These are phyloP conservation scores for Pluteus cervinus DNA, from an alignment of 768 basidiomycete species.

Conservation along the genomic window DNA sequence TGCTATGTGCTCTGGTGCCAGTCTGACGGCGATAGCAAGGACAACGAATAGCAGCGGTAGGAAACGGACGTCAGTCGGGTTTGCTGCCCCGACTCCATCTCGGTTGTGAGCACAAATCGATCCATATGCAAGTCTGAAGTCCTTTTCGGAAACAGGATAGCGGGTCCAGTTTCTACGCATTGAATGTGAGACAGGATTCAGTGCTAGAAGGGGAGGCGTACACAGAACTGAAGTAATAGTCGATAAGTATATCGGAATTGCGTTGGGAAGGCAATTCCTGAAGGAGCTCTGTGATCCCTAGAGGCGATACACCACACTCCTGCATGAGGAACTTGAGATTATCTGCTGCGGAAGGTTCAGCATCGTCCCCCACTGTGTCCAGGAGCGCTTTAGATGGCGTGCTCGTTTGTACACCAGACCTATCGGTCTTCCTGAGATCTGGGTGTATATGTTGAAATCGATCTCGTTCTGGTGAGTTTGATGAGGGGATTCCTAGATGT, in stretches of 20 bases:
- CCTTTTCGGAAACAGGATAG: slow-evolving; percentile 83
- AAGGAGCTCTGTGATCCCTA: slow-evolving; percentile 84
- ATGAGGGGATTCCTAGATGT: slow-evolving; percentile 41
- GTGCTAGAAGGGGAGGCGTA: slow-evolving; percentile 25
- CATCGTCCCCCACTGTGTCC: slow-evolving; percentile 32
- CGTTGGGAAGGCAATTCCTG: slow-evolving; percentile 80
- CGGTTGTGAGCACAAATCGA: slow-evolving; percentile 58
- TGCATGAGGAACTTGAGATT: slow-evolving; percentile 81
- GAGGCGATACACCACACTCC: slow-evolving; percentile 89
- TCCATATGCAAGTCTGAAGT: slow-evolving; percentile 69
- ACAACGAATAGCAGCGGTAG: slow-evolving; percentile 92
- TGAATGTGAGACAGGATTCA: slow-evolving; percentile 1
- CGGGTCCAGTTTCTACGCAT: slow-evolving; percentile 80
- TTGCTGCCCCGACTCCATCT: slow-evolving; percentile 52
- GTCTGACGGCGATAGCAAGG: slow-evolving; percentile 76
- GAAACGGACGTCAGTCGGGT: slow-evolving; percentile 75
- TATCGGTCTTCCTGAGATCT: neutral
- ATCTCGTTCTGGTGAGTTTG: slow-evolving; percentile 15
- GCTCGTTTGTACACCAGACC: neutral
- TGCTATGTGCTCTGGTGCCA: slow-evolving; percentile 80
- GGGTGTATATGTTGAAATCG: too few relatives aligned
- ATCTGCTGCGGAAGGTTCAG: slow-evolving; percentile 62
- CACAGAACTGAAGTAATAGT: slow-evolving; percentile 77
- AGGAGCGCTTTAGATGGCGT: slow-evolving; percentile 8
- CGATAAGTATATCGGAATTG: slow-evolving; percentile 71